Evolutionary conservation across 352 stramenopile species (phyloP), one percentile per base, ranked within the genome.

Genomic region (Hyaloperonospora arabidopsidis): DNA sequence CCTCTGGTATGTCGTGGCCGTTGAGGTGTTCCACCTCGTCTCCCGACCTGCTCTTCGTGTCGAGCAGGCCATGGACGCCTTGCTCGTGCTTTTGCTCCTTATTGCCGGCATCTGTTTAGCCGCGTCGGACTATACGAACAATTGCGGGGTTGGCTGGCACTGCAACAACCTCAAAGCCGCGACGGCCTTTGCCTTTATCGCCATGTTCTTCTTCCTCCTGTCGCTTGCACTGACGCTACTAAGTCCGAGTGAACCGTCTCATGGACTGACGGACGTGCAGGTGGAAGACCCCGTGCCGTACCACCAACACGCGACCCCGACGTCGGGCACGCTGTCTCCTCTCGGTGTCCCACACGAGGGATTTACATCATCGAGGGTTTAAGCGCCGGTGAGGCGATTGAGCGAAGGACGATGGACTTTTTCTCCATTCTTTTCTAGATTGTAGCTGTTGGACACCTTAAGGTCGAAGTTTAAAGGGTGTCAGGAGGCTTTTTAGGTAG

Each of bases 141-240:
- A 86, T 50, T 89, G 79, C 46, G 57, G 70, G 22, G 10, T 25
- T 11, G 56, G 1, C 7, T 68, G 34, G 47, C 53, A 58, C 21
- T 89, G 78, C 60, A 52, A 68, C 61, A 84, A 78, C 65, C 58
- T 89, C 40, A 68, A 44, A 15, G 61, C 70, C 1, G 73, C 65
- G 5, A 67, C 66, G 28, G 72, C 65, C 14, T 86, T 87, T 57
- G 65, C 66, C 44, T 85, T 88, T 58, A 51, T 88, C 46, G 63
- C 57, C 22, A 79, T 76, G 65, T 70, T 63, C 40, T 62, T 73
- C 56, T 81, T 81, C 61, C 50, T 77, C 17, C 56, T 57, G 38
- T 68, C 73, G 40, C 40, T 79, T 5, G 68, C 41, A 0, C 51
- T 84, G 17, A 61, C 66, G 21, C 74, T 76, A 54, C 2, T 76